phyloP scores from a whole-genome alignment of 176 grass and related monocot species.

The Carex scoparia region DNA sequence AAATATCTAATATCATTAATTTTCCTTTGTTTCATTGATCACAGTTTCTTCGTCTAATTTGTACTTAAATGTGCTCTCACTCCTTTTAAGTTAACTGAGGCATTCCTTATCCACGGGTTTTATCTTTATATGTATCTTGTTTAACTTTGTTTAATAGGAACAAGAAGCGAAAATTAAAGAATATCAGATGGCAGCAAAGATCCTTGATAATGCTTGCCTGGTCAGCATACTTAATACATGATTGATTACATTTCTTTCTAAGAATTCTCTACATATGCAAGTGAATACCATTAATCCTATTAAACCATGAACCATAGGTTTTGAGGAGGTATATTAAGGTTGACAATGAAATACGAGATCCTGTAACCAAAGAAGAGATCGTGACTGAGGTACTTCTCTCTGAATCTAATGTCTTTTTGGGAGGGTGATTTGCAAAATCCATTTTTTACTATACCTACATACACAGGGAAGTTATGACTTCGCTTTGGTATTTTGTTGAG shows the following conservation, averaged over 20 bases:
- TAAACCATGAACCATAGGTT: constrained; percentile 35
- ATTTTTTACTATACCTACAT: background rate
- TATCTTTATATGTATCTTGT: background rate
- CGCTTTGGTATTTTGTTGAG: background rate
- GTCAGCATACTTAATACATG: constrained; percentile 28
- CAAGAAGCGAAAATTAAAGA: constrained; percentile 65
- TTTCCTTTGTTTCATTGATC: constrained; percentile 15
- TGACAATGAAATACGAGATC: constrained; percentile 53
- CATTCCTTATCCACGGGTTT: background rate
- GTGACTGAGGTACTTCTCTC: constrained; percentile 51
- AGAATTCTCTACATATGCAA: background rate
- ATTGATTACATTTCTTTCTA: background rate
- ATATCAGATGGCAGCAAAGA: constrained; percentile 71
- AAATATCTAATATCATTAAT: background rate
- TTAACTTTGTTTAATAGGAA: constrained; percentile 35
- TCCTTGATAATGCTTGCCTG: constrained; percentile 65
- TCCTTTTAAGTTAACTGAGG: background rate
- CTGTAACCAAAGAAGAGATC: constrained; percentile 83
- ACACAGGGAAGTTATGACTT: background rate
- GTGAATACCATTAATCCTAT: background rate
- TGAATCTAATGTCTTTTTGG: background rate
- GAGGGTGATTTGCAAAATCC: background rate
- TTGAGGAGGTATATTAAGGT: constrained; percentile 62
- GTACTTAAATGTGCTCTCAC: background rate
- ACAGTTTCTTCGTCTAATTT: background rate